These are phyloP conservation scores for Colletotrichum sp. DNA, from an alignment of 2,329 filamentous ascomycete species.

Conservation along the genomic window DNA sequence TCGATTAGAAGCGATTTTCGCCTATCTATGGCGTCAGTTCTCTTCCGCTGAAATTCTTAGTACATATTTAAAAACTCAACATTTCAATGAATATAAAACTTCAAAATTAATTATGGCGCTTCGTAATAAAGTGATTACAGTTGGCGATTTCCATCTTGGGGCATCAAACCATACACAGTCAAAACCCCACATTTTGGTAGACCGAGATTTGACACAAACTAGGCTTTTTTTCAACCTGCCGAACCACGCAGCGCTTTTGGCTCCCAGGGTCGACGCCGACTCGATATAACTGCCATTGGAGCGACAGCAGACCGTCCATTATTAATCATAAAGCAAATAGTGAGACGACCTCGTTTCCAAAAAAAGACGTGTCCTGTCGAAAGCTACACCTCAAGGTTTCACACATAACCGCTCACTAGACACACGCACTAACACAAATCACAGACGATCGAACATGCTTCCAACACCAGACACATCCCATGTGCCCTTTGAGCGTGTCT, in stretches of 20 bases:
- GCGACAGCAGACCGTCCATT: neutral
- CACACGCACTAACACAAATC: neutral
- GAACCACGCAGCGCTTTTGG: neutral
- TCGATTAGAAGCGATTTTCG: neutral
- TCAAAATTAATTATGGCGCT: neutral
- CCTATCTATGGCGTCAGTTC: neutral
- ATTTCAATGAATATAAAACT: neutral
- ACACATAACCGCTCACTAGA: neutral
- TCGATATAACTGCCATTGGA: neutral
- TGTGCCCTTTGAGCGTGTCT: slow-evolving; percentile 85
- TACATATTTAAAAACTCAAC: neutral
- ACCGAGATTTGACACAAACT: neutral
- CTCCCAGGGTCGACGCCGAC: neutral
- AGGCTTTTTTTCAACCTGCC: neutral
- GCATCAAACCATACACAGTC: neutral
- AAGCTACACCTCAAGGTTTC: neutral
- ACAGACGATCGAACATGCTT: slow-evolving; percentile 65
- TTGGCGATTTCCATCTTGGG: neutral
- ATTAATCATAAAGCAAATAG: neutral
- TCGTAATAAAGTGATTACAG: neutral
- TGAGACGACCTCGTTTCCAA: neutral
- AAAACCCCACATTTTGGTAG: neutral
- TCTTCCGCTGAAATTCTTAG: neutral
- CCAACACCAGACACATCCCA: slow-evolving; percentile 94
- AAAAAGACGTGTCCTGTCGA: neutral